Evolutionary conservation across 768 basidiomycete species (phyloP).

Genomic region (Boletus sensibilis): DNA sequence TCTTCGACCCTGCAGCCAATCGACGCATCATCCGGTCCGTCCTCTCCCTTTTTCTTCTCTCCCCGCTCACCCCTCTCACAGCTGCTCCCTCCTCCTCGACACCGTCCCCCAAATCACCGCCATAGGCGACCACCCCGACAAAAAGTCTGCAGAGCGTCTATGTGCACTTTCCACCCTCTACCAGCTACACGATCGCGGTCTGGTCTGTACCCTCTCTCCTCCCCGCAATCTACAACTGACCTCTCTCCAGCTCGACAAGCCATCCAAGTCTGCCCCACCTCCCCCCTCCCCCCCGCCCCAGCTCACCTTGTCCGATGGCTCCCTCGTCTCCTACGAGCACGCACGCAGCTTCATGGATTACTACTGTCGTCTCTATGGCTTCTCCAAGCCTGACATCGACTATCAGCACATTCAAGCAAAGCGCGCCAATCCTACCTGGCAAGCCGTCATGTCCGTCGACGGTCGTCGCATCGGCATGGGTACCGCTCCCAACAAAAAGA

Average conservation of each 20-base stretch:
- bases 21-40: conserved; percentile 25
- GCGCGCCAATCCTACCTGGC: conserved; percentile 46
- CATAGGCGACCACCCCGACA: conserved; percentile 57
- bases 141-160: conserved; percentile 69
- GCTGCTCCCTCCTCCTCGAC: conserved; percentile 27
- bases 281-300: conserved; percentile 10
- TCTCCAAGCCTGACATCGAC: conserved; percentile 69
- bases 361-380: conserved; percentile 80
- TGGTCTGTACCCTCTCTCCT: conserved; percentile 49
- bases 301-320: conserved; percentile 58
- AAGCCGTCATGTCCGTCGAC: conserved; percentile 73
- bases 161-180: conserved; percentile 73
- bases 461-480: conserved; percentile 84
- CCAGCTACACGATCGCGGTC: conserved; percentile 59
- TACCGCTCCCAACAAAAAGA: conserved; percentile 64
- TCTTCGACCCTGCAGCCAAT: conserved; percentile 14
- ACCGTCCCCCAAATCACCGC: conserved; percentile 46
- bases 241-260: conserved; percentile 27
- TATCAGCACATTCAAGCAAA: conserved; percentile 39
- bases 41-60: background rate
- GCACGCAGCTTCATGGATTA: conserved; percentile 94
- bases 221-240: background rate
- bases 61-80: conserved; percentile 11
- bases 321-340: conserved; percentile 61
- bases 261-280: conserved; percentile 18